phyloP scores from a whole-genome alignment of 2,329 filamentous ascomycete species.

The Sarocladium oryzae region DNA sequence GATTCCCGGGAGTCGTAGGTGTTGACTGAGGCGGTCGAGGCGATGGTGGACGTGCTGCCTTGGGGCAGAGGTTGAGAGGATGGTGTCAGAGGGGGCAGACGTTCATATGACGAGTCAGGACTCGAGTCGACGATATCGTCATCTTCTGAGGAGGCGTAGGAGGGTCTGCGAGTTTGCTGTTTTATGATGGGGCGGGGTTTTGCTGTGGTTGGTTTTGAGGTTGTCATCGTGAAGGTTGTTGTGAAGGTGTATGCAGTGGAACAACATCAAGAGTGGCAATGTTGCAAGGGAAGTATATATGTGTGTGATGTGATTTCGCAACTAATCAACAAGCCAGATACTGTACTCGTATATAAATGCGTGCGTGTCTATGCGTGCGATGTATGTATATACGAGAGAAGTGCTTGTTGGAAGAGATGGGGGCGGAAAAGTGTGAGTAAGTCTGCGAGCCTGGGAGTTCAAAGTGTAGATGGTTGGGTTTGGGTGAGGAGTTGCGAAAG shows the following conservation, averaged over 20 bases:
- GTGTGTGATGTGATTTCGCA: too few relatives aligned
- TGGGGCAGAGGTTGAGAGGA: not conserved
- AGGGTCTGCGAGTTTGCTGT: not conserved
- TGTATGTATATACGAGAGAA: too few relatives aligned
- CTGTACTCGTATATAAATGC: too few relatives aligned
- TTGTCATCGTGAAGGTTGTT: not conserved
- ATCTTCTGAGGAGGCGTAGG: slow-evolving; percentile 2
- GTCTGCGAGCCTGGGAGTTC: too few relatives aligned
- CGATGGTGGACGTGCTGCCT: slow-evolving; percentile 10
- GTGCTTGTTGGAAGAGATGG: too few relatives aligned
- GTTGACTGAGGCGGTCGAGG: slow-evolving; percentile 49
- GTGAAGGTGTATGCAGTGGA: not conserved
- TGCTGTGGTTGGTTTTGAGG: slow-evolving; percentile 3
- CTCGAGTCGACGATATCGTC: slow-evolving; percentile 1
- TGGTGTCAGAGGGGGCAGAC: slow-evolving; percentile 6
- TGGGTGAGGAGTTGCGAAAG: not conserved
- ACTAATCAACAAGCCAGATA: too few relatives aligned
- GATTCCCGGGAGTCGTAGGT: slow-evolving; percentile 71
- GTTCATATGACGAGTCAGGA: slow-evolving; percentile 10
- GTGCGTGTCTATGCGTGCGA: too few relatives aligned
- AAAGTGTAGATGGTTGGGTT: too few relatives aligned
- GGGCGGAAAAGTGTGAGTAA: too few relatives aligned
- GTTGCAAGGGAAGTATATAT: too few relatives aligned
- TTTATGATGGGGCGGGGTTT: not conserved
- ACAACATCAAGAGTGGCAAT: not conserved